These are phyloP conservation scores for Salix caprea DNA, from an alignment of 345 rosid species.

Conservation along the genomic window DNA sequence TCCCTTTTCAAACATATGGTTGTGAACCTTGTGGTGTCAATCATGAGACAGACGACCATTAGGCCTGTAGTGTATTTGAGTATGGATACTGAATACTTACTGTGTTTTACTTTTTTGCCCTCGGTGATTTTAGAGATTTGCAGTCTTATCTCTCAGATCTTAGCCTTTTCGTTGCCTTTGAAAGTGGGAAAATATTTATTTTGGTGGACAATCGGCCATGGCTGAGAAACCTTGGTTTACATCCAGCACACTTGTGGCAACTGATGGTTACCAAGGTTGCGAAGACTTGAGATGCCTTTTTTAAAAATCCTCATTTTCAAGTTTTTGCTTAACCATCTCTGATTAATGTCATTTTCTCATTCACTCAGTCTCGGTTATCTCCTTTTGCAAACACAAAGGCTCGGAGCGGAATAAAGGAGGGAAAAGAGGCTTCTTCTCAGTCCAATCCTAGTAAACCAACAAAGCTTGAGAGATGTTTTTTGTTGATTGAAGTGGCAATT, in stretches of 20 bases:
- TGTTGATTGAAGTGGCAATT: conserved; percentile 54
- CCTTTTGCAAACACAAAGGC: conserved; percentile 91
- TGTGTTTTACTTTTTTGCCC: background rate
- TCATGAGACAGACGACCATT: background rate
- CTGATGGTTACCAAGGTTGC: conserved; percentile 96
- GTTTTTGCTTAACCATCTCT: background rate
- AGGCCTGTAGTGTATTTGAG: background rate
- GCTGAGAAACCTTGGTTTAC: conserved; percentile 55
- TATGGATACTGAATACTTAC: background rate
- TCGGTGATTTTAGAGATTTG: conserved; percentile 70
- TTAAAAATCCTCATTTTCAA: background rate
- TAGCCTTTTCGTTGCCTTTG: conserved; percentile 64
- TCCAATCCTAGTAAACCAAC: conserved; percentile 28
- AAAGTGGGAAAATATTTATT: conserved; percentile 73
- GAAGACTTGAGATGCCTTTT: background rate
- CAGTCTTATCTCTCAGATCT: conserved; percentile 96
- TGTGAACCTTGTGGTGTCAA: background rate
- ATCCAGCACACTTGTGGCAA: conserved; percentile 86
- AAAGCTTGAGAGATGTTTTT: conserved; percentile 61
- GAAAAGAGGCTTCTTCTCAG: conserved; percentile 32
- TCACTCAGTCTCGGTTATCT: conserved; percentile 83
- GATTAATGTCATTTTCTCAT: conserved; percentile 18
- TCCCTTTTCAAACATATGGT: background rate
- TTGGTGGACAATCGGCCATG: conserved; percentile 96
- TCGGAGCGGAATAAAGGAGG: conserved; percentile 40